Evolutionary conservation across 441 rosid species (phyloP).

Genomic region (Eutrema salsugineum): DNA sequence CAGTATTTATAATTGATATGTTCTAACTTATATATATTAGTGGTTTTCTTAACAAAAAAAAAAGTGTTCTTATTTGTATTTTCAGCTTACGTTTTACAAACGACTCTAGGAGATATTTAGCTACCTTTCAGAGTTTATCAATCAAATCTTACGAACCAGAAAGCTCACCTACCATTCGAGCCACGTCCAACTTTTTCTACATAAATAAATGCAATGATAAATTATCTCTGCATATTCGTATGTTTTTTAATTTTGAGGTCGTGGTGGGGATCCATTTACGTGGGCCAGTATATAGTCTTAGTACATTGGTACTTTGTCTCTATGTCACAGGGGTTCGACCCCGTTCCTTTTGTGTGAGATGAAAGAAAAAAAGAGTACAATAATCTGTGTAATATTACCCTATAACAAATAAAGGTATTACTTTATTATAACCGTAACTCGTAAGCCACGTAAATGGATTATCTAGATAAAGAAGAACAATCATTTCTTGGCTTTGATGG

Average conservation of each 20-base stretch:
- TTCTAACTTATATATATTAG: neutral
- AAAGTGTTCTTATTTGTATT: neutral
- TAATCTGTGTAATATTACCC: too few species aligned
- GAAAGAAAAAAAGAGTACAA: too few species aligned
- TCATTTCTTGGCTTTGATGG: too few species aligned
- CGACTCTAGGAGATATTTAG: neutral
- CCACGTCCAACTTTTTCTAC: neutral
- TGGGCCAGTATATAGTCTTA: too few species aligned
- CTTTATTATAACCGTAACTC: too few species aligned
- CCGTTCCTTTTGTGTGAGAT: too few species aligned
- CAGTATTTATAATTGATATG: neutral
- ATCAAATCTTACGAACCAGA: neutral
- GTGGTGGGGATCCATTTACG: neutral
- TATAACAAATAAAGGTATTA: too few species aligned
- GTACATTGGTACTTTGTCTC: too few species aligned
- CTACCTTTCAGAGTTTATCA: neutral
- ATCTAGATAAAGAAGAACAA: too few species aligned
- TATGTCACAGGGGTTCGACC: too few species aligned
- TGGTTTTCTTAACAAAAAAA: neutral
- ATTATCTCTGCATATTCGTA: neutral
- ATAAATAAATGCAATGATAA: neutral
- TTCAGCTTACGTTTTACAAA: neutral
- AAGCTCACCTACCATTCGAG: conserved; percentile 9
- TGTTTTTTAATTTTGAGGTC: neutral
- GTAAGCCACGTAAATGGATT: too few species aligned